Conservation (phyloP, 306 rosid genomes). For the Trifolium subterraneum region DNA sequence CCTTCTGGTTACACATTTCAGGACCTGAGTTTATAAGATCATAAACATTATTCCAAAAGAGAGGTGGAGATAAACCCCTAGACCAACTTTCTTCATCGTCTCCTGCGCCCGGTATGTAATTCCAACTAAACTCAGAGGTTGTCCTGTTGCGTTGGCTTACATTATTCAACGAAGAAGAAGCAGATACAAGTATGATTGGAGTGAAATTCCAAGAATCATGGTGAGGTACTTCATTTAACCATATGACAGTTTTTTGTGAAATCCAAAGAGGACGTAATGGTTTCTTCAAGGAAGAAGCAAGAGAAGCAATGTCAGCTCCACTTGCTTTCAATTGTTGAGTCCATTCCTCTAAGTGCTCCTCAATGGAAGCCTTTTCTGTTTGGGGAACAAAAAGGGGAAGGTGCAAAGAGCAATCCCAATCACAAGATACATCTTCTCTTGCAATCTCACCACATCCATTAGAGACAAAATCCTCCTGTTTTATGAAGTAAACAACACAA, state of each 20-base stretch:
- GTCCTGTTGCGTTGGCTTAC: constrained; percentile 59
- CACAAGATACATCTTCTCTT: constrained; percentile 36
- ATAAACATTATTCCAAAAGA: constrained; percentile 78
- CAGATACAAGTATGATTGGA: constrained; percentile 82
- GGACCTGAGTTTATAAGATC: constrained; percentile 80
- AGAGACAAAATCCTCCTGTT: constrained; percentile 52
- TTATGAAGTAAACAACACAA: constrained; percentile 21
- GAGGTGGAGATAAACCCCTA: constrained; percentile 73
- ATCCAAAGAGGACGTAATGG: constrained; percentile 93
- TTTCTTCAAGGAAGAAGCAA: constrained; percentile 67
- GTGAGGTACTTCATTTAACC: constrained; percentile 93
- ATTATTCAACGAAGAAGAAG: constrained; percentile 63
- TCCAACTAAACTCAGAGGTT: constrained; percentile 90
- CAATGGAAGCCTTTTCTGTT: constrained; percentile 76
- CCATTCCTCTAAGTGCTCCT: constrained; percentile 79
- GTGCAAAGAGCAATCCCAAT: constrained; percentile 94
- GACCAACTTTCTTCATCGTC: constrained; percentile 99
- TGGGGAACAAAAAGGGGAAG: constrained; percentile 88
- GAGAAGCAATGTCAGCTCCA: constrained; percentile 82
- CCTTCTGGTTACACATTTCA: constrained; percentile 75
- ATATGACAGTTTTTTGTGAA: constrained; percentile 83
- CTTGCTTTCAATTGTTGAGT: constrained; percentile 60
- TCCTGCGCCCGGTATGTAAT: constrained; percentile 86
- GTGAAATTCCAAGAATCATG: constrained; percentile 97
- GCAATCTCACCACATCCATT: constrained; percentile 33